These are phyloP conservation scores for Fragilariopsis cylindrus DNA, from an alignment of 108 stramenopile species.

Conservation along the genomic window DNA sequence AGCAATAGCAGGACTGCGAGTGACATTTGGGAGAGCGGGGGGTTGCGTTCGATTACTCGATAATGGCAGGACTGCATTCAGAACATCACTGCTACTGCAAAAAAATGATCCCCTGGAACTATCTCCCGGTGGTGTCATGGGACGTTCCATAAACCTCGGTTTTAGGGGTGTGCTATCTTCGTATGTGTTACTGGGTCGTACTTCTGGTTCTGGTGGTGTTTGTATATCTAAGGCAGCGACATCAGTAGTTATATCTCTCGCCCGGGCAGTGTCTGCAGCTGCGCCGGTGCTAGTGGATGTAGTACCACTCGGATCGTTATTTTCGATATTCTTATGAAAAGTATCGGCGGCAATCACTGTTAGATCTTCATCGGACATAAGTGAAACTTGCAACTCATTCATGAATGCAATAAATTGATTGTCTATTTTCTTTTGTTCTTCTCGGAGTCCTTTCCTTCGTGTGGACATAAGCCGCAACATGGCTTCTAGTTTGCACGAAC, in stretches of 20 bases:
- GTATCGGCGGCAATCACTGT: conserved; percentile 55
- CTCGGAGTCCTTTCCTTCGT: conserved; percentile 55
- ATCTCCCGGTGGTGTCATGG: conserved; percentile 32
- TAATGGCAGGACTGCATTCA: conserved; percentile 32
- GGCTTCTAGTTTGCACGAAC: conserved; percentile 77
- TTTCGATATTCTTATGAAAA: conserved; percentile 29
- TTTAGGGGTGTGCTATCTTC: conserved; percentile 37
- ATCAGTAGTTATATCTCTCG: background rate
- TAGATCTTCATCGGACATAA: conserved; percentile 73
- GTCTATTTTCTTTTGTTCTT: conserved; percentile 69
- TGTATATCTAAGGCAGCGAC: conserved; percentile 1
- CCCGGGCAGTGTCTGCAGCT: background rate
- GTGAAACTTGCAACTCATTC: conserved; percentile 69
- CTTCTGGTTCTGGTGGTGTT: conserved; percentile 2
- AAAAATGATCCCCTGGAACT: conserved; percentile 28
- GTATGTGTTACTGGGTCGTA: conserved; percentile 13
- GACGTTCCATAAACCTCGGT: conserved; percentile 32
- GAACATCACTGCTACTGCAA: conserved; percentile 30
- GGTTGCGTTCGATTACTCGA: conserved; percentile 4
- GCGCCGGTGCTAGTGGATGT: background rate
- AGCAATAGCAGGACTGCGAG: conserved; percentile 31
- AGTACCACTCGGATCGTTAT: conserved; percentile 14
- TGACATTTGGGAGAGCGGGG: conserved; percentile 13
- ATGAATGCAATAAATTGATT: conserved; percentile 66
- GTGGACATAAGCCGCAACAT: conserved; percentile 61